Percentiles rank a stretch among this genome's conserved stretches.
phyloP scores from a whole-genome alignment of 768 basidiomycete genomes.

The Mycena epipterygia region DNA sequence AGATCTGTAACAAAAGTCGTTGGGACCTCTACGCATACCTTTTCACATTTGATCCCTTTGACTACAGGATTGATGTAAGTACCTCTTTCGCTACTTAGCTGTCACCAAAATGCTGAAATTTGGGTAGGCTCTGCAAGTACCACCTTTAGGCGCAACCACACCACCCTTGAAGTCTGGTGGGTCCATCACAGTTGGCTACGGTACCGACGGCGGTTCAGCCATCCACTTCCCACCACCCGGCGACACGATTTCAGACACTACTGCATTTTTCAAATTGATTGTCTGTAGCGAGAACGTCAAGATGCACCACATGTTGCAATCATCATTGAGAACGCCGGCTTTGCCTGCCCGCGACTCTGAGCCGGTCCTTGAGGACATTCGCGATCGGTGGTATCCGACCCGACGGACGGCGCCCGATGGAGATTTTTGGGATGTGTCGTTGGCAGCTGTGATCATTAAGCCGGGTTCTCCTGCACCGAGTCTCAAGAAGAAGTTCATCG shows the following conservation, averaged over 20 bases:
- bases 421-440: too few relatives aligned
- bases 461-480: too few relatives aligned
- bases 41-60: constrained; percentile 40
- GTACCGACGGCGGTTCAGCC: neutral
- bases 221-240: neutral
- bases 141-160: neutral
- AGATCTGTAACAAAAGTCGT: constrained; percentile 30
- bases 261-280: constrained; percentile 7
- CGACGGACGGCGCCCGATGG: too few relatives aligned
- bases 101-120: neutral
- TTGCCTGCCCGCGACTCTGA: too few relatives aligned
- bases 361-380: too few relatives aligned
- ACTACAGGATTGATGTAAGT: constrained; percentile 31
- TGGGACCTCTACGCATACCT: constrained; percentile 34
- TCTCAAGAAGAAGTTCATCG: too few relatives aligned
- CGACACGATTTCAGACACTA: neutral
- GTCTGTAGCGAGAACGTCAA: neutral
- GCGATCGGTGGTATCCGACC: too few relatives aligned
- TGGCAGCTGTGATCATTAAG: too few relatives aligned
- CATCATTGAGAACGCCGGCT: too few relatives aligned
- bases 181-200: neutral
- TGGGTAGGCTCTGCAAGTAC: neutral
- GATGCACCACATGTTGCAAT: neutral
- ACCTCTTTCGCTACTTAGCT: neutral
- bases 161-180: neutral